These are phyloP conservation scores for Ceratocystis smalleyi DNA, from an alignment of 2,329 filamentous ascomycete species.

Conservation along the genomic window DNA sequence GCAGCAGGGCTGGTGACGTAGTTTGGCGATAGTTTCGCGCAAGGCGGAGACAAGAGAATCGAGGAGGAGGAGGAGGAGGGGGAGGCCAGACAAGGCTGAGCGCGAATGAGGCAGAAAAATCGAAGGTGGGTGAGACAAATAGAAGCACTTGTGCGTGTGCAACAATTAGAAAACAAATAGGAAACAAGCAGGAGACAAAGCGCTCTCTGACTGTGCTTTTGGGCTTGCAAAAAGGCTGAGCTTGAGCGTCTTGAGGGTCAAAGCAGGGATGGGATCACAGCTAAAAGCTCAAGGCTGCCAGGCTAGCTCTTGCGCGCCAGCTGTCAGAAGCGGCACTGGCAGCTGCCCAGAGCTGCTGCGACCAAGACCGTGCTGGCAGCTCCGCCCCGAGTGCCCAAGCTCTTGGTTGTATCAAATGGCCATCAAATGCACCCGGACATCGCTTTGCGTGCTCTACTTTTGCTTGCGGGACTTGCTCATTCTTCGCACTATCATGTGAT, in stretches of 20 bases:
- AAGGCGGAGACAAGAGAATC: background rate
- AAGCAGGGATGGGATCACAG: slow-evolving; percentile 7
- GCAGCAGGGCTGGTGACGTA: slow-evolving; percentile 10
- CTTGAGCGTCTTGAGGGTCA: background rate
- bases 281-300: background rate
- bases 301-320: background rate
- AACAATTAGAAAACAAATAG: background rate
- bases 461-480: background rate
- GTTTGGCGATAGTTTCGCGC: slow-evolving; percentile 4
- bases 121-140: background rate
- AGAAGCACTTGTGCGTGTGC: background rate
- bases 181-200: background rate
- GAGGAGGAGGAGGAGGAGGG: background rate
- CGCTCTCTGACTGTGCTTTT: slow-evolving; percentile 5
- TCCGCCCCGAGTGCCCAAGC: background rate
- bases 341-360: background rate
- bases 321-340: background rate
- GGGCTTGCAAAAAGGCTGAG: slow-evolving; percentile 3
- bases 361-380: background rate
- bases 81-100: background rate
- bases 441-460: background rate
- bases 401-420: background rate
- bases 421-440: background rate
- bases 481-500: slow-evolving; percentile 12
- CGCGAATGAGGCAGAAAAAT: background rate